Evolutionary conservation across 495 filamentous ascomycete genomes (phyloP).

Genomic region (Cercophora newfieldiana): DNA sequence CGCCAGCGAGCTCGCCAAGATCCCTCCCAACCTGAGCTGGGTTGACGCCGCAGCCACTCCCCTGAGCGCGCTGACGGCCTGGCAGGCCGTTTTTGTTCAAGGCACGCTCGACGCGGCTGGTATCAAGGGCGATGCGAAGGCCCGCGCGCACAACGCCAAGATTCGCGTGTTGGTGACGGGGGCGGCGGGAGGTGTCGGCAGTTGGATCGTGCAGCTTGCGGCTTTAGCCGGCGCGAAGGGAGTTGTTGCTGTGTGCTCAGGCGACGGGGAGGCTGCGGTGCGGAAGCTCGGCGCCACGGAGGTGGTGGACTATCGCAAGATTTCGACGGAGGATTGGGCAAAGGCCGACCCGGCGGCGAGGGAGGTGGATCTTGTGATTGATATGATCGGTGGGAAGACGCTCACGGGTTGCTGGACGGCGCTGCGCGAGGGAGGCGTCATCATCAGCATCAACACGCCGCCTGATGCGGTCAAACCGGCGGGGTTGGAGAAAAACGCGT

Average conservation of each 20-base stretch:
- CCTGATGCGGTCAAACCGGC: slow-evolving; percentile 46
- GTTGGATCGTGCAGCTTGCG: slow-evolving; percentile 59
- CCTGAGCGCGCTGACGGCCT: slow-evolving; percentile 63
- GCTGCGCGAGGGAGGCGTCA: slow-evolving; percentile 53
- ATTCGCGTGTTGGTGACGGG: slow-evolving; percentile 66
- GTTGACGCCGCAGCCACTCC: slow-evolving; percentile 56
- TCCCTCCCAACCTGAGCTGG: slow-evolving; percentile 55
- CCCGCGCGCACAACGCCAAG: slow-evolving; percentile 50
- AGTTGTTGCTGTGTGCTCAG: slow-evolving; percentile 60
- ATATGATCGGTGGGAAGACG: slow-evolving; percentile 60
- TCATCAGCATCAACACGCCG: slow-evolving; percentile 52
- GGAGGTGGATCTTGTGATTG: slow-evolving; percentile 61
- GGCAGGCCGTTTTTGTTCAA: slow-evolving; percentile 57
- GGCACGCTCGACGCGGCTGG: slow-evolving; percentile 28
- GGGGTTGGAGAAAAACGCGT: slow-evolving; percentile 29
- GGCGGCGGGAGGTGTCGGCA: slow-evolving; percentile 60
- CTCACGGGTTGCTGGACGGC: slow-evolving; percentile 53
- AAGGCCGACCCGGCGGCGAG: slow-evolving; percentile 44
- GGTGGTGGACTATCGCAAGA: slow-evolving; percentile 65
- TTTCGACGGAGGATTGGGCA: slow-evolving; percentile 48
- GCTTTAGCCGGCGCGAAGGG: slow-evolving; percentile 51
- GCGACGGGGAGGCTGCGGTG: slow-evolving; percentile 56
- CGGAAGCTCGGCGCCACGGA: slow-evolving; percentile 63
- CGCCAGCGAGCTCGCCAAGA: slow-evolving; percentile 35
- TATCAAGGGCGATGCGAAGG: slow-evolving; percentile 35